Evolutionary conservation across 371 early-diverging fungal species (phyloP), one percentile per base, ranked within the genome.

Genomic region (Syncephalastrum racemosum): DNA sequence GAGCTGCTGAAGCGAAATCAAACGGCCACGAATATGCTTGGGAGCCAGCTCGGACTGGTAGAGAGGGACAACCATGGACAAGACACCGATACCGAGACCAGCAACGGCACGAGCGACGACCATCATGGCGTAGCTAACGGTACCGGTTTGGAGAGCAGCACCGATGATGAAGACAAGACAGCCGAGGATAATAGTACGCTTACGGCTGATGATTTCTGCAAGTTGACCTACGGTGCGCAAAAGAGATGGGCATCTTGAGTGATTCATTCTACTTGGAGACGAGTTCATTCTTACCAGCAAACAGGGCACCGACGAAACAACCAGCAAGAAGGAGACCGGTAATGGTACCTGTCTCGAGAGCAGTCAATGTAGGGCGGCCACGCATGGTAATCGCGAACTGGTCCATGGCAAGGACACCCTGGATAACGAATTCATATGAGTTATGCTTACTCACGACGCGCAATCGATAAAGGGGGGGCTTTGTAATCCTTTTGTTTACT

Each of bases 1-100:
- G 31, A 76, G 52, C 47, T 79, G 80, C 49, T 79, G 75, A 41
- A 76, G 66, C 31, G 75, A 70, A 31, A 79, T 73, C 15, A 79
- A 56, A 65, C 74, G 73, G 58, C 80, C 80, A 70, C 80, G 80
- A 20, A 74, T 74, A 48, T 72, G 67, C 58, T 73, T 73, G 56
- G 80, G 80, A 14, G 95, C 86, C 16, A 50, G n/a, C 2, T 59
- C 46, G 15, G 53, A 52, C 20, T 69, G 67, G 53, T 79, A 81
- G 46, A 81, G 70, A 52, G 84, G 84, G 14, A 75, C 78, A 49
- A 68, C 58, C 71, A 81, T 80, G 41, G 92, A 92, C 22, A 89
- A 68, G 46, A 86, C 71, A 68, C 96, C 96, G 39, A 91, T 79
- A 58, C 87, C 90, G 6, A 93, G 59, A 58, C 96, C 96, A 51